Base-by-base conservation (phyloP, 495 filamentous ascomycete genomes). In the Aspergillus olivimuriae region DNA sequence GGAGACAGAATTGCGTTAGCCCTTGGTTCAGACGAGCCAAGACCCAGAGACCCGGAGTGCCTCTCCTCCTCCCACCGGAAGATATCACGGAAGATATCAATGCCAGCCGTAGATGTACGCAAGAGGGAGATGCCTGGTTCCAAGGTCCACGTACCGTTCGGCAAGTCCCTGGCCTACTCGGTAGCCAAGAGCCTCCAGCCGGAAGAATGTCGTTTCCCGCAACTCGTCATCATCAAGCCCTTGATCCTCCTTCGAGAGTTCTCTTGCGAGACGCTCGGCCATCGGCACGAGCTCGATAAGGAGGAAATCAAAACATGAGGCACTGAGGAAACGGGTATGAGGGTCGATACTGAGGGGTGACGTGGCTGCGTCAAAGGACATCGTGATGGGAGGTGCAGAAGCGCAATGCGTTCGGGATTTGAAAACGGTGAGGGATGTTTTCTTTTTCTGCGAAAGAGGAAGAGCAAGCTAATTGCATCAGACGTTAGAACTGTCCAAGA, bases 201-300 rank as follows among this genome's bases (percentile, higher is more conserved):
- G 71, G 53, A 79, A 88, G 54, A 86, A 91, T 28, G 88, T 86
- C 12, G 84, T 80, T 54, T 97, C 92, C 36, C 82, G 69, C 50
- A 84, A 69, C 57, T 88, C 83, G 21, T 92, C 88, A 34, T 88
- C 83, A 53, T 94, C 88, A 16, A 78, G 49, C 42, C 47, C 41
- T 31, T 55, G 58, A 14, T 65, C 61, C 5, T 63, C 51, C 6
- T 58, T 41, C 9, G 55, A 41, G 12, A 75, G 56, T 14, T 74
- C 61, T 33, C 55, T 61, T 2, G 70, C 63, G 15, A 97, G 63
- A 41, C 92, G 79, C 62, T 92, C 88, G 3, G 94, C 86, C 78
- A 95, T 84, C 34, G 92, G 92, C 19, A 98, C 92, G 39, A 98
- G 75, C 68, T 98, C 92, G 55, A 98, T 96, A 47, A 98, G 76